Conservation (phyloP, 2,329 filamentous ascomycete genomes). For the Arachnopeziza araneosa region DNA sequence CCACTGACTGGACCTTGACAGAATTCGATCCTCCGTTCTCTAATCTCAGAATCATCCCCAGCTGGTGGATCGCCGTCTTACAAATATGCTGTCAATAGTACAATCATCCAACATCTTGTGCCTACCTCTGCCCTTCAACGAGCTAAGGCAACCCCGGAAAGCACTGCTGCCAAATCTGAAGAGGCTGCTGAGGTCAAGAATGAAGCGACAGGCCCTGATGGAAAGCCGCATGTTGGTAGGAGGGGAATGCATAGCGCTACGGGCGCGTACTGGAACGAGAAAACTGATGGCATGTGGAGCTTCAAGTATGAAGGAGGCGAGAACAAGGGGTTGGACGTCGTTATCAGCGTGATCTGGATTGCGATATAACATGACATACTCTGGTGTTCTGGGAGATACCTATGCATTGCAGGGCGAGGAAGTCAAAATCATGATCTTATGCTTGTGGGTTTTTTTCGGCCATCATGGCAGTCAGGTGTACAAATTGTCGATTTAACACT, state of each 20-base stretch:
- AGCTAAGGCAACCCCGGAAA: conserved; percentile 41
- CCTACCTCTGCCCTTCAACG: conserved; percentile 61
- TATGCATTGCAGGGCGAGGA: not conserved
- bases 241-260: conserved; percentile 87
- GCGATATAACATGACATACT: conserved; percentile 14
- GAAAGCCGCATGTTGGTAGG: conserved; percentile 70
- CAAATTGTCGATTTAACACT: not conserved
- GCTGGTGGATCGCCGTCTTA: conserved; percentile 57
- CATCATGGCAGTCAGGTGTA: not conserved
- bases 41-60: conserved; percentile 69
- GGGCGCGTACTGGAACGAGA: conserved; percentile 85
- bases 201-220: conserved; percentile 48
- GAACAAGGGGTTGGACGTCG: conserved; percentile 62
- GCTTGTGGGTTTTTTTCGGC: not conserved
- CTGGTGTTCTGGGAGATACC: not conserved
- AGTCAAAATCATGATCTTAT: not conserved
- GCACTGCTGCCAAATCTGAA: conserved; percentile 30
- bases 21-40: conserved; percentile 70
- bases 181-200: conserved; percentile 33
- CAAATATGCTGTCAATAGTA: conserved; percentile 97
- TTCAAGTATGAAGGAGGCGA: conserved; percentile 75
- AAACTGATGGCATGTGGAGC: conserved; percentile 85
- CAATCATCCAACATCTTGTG: conserved; percentile 90
- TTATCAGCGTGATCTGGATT: conserved; percentile 74
- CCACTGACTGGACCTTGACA: conserved; percentile 31